Conservation (phyloP, 768 basidiomycete species). For the Tubosaeta brunneosetosa region DNA sequence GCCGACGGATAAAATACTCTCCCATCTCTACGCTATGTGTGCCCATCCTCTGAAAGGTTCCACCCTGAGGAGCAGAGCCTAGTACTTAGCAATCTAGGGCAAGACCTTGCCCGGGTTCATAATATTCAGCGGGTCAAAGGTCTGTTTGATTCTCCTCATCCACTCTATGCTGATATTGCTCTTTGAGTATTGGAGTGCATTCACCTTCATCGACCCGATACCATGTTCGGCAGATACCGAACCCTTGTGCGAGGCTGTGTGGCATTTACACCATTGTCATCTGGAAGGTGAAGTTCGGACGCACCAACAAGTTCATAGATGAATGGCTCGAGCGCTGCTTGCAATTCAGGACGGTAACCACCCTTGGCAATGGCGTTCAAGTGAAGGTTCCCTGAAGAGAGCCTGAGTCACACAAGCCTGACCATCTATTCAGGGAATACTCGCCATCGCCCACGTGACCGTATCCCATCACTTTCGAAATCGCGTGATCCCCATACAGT, state of each 20-base stretch:
- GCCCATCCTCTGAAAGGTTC: no score
- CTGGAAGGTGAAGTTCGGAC: slow-evolving; percentile 17
- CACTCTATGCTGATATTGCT: slow-evolving; percentile 67
- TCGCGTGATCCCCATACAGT: slow-evolving; percentile 63
- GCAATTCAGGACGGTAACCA: slow-evolving; percentile 76
- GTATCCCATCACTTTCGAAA: slow-evolving; percentile 86
- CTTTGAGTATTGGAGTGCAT: slow-evolving; percentile 87
- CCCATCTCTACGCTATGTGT: no score
- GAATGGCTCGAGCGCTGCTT: slow-evolving; percentile 88
- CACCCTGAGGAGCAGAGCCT: no score
- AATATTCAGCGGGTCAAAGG: slow-evolving; percentile 88
- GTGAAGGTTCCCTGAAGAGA: slow-evolving; percentile 77
- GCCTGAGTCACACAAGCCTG: neutral
- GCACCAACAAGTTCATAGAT: slow-evolving; percentile 86
- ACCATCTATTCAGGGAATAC: slow-evolving; percentile 21
- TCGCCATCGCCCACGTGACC: slow-evolving; percentile 96
- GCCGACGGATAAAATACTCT: no score
- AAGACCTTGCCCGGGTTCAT: slow-evolving; percentile 91
- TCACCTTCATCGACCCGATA: slow-evolving; percentile 92
- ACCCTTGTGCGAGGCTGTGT: slow-evolving; percentile 67
- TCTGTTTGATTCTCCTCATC: slow-evolving; percentile 86
- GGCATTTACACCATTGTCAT: neutral
- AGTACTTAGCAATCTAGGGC: slow-evolving; percentile 3
- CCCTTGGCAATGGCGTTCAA: slow-evolving; percentile 79
- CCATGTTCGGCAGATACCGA: slow-evolving; percentile 98